Conservation (phyloP, 2,329 filamentous ascomycete species). For the Sporothrix curviconia region DNA sequence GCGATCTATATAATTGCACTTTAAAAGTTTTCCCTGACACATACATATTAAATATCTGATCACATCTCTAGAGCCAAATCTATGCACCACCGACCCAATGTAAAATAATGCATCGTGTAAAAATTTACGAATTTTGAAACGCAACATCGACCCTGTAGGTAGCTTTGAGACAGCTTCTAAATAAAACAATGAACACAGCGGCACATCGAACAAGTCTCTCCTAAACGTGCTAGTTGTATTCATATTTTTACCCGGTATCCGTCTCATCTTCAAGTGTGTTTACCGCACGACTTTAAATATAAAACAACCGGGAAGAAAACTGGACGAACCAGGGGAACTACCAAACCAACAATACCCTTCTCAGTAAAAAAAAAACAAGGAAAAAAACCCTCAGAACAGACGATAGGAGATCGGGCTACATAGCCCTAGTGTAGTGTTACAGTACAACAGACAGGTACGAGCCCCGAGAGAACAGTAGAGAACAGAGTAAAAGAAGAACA, state of each 20-base stretch:
- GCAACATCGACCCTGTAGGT: no score
- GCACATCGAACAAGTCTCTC: no score
- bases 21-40: neutral
- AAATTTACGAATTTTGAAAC: no score
- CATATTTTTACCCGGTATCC: neutral
- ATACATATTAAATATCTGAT: neutral
- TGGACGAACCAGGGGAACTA: neutral
- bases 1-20: neutral
- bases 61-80: no score
- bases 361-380: neutral
- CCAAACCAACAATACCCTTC: neutral
- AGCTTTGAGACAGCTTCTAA: no score
- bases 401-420: no score
- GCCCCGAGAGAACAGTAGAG: neutral
- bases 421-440: constrained; percentile 4
- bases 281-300: no score
- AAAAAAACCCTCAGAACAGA: neutral
- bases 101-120: no score
- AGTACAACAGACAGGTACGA: neutral
- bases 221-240: neutral
- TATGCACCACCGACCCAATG: no score
- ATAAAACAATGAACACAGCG: neutral
- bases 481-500: neutral
- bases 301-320: neutral
- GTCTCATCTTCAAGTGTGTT: neutral